Evolutionary conservation across 176 grass and related monocot genomes (phyloP).

Genomic region (Oryza meyeriana): DNA sequence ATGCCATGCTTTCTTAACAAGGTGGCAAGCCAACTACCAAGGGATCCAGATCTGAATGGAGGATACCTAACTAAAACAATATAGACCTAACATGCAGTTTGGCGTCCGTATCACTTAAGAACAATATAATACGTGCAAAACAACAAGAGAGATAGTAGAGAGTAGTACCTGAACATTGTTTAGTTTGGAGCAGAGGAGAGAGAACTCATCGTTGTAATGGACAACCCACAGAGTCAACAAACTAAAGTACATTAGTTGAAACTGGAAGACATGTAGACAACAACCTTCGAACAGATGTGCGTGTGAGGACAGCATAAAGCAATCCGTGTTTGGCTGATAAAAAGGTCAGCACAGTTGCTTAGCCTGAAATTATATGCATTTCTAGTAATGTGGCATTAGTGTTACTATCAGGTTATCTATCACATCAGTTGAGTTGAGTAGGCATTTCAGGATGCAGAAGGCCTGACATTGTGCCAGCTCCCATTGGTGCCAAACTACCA

Average conservation of each 20-base stretch:
- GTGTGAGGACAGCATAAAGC: neutral
- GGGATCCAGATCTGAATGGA: conserved; percentile 25
- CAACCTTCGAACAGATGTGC: conserved; percentile 2
- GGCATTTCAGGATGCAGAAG: neutral
- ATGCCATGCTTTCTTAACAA: conserved; percentile 21
- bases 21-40: conserved; percentile 34
- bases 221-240: conserved; percentile 23
- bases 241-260: conserved; percentile 27
- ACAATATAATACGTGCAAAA: conserved; percentile 18
- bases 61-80: conserved; percentile 26
- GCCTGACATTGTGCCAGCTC: neutral
- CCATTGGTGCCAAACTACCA: neutral
- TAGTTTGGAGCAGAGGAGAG: conserved; percentile 11
- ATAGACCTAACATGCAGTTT: conserved; percentile 30
- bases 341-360: neutral
- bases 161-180: conserved; percentile 29
- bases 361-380: conserved; percentile 11
- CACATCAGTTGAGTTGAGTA: neutral
- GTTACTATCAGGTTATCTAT: neutral
- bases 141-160: neutral
- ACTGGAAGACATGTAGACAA: conserved; percentile 19
- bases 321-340: neutral
- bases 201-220: conserved; percentile 20
- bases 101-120: conserved; percentile 10
- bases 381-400: neutral